phyloP scores from a whole-genome alignment of 305 asterid species.

The Coffea humblotiana region DNA sequence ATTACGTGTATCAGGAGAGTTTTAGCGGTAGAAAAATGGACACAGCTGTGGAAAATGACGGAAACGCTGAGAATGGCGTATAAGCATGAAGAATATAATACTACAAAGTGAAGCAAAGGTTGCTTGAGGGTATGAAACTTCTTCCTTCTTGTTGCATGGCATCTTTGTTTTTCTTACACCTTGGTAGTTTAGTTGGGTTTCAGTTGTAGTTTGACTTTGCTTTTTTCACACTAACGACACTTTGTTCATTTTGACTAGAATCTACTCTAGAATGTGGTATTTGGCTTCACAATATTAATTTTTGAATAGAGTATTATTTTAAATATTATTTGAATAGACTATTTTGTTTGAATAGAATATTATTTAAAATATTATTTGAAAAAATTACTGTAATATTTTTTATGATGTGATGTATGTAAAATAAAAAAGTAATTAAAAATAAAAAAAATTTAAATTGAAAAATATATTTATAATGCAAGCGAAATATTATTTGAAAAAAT shows the following conservation, averaged over 20 bases:
- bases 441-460: no score
- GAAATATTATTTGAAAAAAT: no score
- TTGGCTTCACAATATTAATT: no score
- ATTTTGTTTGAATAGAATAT: no score
- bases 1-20: background rate
- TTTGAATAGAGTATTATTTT: no score
- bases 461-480: no score
- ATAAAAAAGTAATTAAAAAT: no score
- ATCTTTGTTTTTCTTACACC: background rate
- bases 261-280: no score
- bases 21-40: slow-evolving; percentile 5
- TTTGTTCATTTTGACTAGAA: background rate
- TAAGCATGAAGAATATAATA: background rate
- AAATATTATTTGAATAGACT: no score
- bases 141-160: background rate
- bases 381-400: no score
- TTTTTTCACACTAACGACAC: background rate
- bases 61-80: slow-evolving; percentile 17
- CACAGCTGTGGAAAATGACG: background rate
- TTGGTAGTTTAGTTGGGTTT: background rate
- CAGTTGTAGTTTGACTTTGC: background rate
- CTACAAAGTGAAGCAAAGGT: background rate
- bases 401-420: no score
- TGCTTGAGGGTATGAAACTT: slow-evolving; percentile 8
- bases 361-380: no score